phyloP scores from a whole-genome alignment of 495 filamentous ascomycete genomes.

The Tuber calosporum region DNA sequence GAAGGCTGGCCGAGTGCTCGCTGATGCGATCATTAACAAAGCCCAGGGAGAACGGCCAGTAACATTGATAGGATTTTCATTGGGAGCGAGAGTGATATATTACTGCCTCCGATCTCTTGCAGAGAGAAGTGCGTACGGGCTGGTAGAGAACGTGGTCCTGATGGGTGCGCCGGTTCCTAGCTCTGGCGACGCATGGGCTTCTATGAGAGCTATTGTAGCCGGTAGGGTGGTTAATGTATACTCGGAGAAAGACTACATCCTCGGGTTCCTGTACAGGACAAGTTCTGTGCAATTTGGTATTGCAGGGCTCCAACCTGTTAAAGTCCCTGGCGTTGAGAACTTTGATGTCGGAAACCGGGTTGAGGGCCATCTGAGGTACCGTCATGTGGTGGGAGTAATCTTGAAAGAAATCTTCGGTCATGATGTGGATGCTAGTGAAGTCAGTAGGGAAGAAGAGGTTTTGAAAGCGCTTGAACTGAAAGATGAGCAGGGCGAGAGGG shows the following conservation, averaged over 20 bases:
- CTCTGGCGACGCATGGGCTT: conserved; percentile 20
- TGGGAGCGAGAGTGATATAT: conserved; percentile 87
- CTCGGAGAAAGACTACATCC: conserved; percentile 31
- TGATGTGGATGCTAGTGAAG: conserved; percentile 24
- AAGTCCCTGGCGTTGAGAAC: conserved; percentile 35
- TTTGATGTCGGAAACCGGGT: conserved; percentile 27
- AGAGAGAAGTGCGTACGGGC: conserved; percentile 69
- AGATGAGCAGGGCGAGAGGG: conserved; percentile 8
- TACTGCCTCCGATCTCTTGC: conserved; percentile 69
- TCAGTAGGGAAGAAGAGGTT: conserved; percentile 16
- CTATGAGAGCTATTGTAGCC: conserved; percentile 26
- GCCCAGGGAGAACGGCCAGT: conserved; percentile 84
- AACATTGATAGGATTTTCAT: conserved; percentile 77
- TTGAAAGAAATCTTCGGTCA: conserved; percentile 32
- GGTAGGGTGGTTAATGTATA: conserved; percentile 38
- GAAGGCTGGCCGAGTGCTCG: conserved; percentile 77
- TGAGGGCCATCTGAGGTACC: conserved; percentile 38
- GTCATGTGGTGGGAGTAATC: conserved; percentile 32
- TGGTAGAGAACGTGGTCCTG: conserved; percentile 76
- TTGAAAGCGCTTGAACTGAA: conserved; percentile 8
- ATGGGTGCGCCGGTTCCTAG: conserved; percentile 72
- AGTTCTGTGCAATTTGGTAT: conserved; percentile 37
- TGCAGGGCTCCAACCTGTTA: conserved; percentile 34
- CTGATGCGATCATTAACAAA: conserved; percentile 80
- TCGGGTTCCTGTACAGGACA: conserved; percentile 38